Evolutionary conservation across 2,329 filamentous ascomycete genomes (phyloP), one percentile per base, ranked within the genome.

Genomic region (Phialemonium atrogriseum): DNA sequence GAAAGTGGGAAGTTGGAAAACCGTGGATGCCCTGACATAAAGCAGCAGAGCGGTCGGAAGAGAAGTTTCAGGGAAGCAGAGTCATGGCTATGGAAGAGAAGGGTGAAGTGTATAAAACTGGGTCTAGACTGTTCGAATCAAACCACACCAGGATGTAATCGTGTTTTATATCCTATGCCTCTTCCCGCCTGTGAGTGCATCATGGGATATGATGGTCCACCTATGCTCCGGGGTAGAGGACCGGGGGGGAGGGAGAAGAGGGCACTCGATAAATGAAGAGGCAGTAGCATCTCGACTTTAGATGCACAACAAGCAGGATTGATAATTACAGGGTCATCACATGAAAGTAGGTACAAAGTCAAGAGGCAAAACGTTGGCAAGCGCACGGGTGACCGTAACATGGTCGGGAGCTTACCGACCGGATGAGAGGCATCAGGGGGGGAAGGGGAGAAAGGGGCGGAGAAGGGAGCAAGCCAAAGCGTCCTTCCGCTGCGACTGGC

Each of bases 321-420:
- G 21, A 24, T 32, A 16, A 32, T 32, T 32, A 16, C 29, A 9
- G 19, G 21, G 29, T 24, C 15, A 16, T 32, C 29, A 32, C 21
- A 32, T 32, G 23, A 32, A 32, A 12, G 27, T 3, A 28, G 27
- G 5, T 12, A 17, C 17, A 18, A 18, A 21, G 13, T 24, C 23
- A 24, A 25, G 23, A 32, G 21, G 23, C 21, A 22, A 32, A 13
- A 32, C 29, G 23, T 32, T n/a, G n/a, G n/a, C n/a, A n/a, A n/a
- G n/a, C n/a, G n/a, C n/a, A n/a, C n/a, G n/a, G n/a, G n/a, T n/a
- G n/a, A n/a, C n/a, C n/a, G n/a, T n/a, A n/a, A n/a, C n/a, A n/a
- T n/a, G n/a, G n/a, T n/a, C n/a, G n/a, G n/a, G n/a, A n/a, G n/a
- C n/a, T n/a, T n/a, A n/a, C n/a, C n/a, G n/a, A n/a, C n/a, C n/a